These are phyloP conservation scores for Spergularia bocconei DNA, from an alignment of 148 eudicot genomes.

Conservation along the genomic window DNA sequence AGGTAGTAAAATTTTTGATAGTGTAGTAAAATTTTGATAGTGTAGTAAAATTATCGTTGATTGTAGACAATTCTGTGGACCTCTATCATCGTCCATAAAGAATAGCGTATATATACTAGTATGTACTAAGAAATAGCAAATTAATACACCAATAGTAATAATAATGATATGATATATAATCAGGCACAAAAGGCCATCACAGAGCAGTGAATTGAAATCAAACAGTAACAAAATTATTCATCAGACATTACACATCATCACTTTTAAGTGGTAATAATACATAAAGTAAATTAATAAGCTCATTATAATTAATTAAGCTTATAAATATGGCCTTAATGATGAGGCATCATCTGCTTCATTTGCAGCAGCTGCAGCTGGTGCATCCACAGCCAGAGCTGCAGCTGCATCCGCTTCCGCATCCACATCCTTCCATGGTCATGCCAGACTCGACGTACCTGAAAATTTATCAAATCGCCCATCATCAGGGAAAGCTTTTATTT, in stretches of 20 bases:
- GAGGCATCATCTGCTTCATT: neutral
- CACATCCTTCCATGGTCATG: conserved; percentile 40
- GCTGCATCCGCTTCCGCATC: conserved; percentile 59
- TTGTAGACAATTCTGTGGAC: no score
- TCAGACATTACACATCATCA: neutral
- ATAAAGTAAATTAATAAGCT: conserved; percentile 1
- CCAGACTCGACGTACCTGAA: conserved; percentile 37
- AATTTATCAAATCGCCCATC: neutral
- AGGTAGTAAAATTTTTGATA: no score
- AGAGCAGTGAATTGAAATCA: neutral
- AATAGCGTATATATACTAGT: no score
- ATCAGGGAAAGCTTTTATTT: neutral
- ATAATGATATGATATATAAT: neutral
- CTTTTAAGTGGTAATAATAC: conserved; percentile 6
- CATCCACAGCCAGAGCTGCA: conserved; percentile 65
- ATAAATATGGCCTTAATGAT: neutral
- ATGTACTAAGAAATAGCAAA: no score
- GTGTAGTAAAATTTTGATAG: no score
- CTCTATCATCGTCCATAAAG: no score
- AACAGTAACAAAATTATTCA: conserved; percentile 17
- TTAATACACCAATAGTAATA: neutral
- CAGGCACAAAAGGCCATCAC: conserved; percentile 14
- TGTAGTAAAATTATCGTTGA: no score
- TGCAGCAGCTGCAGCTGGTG: conserved; percentile 52
- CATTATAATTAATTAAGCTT: neutral